phyloP scores from a whole-genome alignment of 371 early-diverging fungal genomes.

The Lichtheimia corymbifera region DNA sequence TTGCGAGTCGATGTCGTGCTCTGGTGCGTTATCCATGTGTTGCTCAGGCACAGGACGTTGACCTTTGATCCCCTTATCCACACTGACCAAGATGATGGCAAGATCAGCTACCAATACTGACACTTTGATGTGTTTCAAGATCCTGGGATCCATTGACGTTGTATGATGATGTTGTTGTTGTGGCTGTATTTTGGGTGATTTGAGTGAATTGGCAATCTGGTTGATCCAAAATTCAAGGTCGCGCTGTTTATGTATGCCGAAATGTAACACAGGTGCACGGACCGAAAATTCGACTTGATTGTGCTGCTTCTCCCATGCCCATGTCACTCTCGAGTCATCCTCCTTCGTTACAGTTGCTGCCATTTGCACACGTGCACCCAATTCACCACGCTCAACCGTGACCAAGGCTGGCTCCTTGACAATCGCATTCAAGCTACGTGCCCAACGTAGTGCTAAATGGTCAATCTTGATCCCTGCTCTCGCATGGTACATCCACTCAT shows the following conservation, averaged over 20 bases:
- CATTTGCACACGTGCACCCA: slow-evolving; percentile 4
- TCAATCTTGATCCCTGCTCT: not conserved
- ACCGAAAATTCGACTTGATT: slow-evolving; percentile 20
- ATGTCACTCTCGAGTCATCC: not conserved
- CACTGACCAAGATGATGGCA: slow-evolving; percentile 16
- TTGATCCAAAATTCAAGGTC: slow-evolving; percentile 27
- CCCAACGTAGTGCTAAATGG: slow-evolving; percentile 15
- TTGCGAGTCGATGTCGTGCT: slow-evolving; percentile 17
- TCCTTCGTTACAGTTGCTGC: not conserved
- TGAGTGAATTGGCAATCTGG: not conserved
- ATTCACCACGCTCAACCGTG: slow-evolving; percentile 1
- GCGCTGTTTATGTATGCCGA: slow-evolving; percentile 11
- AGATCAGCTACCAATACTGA: slow-evolving; percentile 1
- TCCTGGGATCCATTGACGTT: not conserved
- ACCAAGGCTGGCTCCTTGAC: slow-evolving; percentile 3
- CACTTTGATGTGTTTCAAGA: slow-evolving; percentile 10
- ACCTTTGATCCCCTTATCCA: slow-evolving; percentile 35
- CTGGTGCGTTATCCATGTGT: slow-evolving; percentile 44
- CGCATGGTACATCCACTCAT: slow-evolving; percentile 1
- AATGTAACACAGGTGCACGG: slow-evolving; percentile 20
- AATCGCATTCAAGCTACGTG: not conserved
- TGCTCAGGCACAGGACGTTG: slow-evolving; percentile 26
- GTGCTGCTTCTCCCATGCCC: slow-evolving; percentile 24
- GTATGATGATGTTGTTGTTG: not conserved
- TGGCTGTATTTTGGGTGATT: not conserved